phyloP scores from a whole-genome alignment of 2,329 filamentous ascomycete genomes.

The Aspergillus hiratsukae region DNA sequence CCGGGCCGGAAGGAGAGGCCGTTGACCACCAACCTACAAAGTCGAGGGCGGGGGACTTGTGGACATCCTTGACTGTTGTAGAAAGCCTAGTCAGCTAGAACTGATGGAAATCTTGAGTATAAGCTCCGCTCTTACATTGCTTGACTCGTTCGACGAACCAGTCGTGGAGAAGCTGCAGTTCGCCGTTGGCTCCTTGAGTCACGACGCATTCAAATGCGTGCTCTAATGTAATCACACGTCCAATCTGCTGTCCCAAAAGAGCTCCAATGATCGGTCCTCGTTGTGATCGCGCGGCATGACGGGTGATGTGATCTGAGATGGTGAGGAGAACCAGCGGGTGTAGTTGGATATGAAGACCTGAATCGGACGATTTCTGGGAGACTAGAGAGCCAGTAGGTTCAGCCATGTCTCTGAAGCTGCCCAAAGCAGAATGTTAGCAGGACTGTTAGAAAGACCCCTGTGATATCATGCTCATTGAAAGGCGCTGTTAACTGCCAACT shows the following conservation, averaged over 20 bases:
- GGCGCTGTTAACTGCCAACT: conserved; percentile 1
- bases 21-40: conserved; percentile 92
- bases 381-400: conserved; percentile 54
- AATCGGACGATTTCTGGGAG: conserved; percentile 66
- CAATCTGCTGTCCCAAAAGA: conserved; percentile 87
- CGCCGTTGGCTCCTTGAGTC: conserved; percentile 47
- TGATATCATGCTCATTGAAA: neutral
- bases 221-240: conserved; percentile 84
- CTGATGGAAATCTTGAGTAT: neutral
- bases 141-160: conserved; percentile 78
- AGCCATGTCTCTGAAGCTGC: conserved; percentile 42
- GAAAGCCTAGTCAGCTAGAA: conserved; percentile 6
- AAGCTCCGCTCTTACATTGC: conserved; percentile 61
- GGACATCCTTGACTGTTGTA: conserved; percentile 74
- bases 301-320: conserved; percentile 93
- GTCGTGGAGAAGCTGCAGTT: conserved; percentile 58
- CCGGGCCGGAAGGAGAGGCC: conserved; percentile 66
- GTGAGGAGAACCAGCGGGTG: conserved; percentile 94
- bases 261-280: conserved; percentile 75
- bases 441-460: neutral
- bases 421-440: neutral
- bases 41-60: conserved; percentile 76
- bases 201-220: conserved; percentile 83
- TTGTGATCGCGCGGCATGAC: conserved; percentile 75
- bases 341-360: conserved; percentile 72